Base-by-base conservation (phyloP, 371 early-diverging fungal genomes). In the Mortierella sp. region DNA sequence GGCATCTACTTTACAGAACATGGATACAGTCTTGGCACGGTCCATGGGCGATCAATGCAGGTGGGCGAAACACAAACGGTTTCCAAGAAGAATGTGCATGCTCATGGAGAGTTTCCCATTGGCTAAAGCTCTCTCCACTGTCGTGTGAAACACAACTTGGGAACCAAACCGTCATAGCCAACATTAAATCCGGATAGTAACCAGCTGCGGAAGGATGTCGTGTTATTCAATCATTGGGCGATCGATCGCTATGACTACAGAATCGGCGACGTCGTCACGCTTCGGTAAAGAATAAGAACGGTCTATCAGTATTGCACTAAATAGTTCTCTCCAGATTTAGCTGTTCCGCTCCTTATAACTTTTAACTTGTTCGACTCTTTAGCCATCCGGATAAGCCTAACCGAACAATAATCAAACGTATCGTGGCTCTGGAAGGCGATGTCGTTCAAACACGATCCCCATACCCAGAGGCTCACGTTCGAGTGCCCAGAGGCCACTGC, bases 181-280 rank as follows among this genome's bases (percentile, higher is more conserved):
- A 92, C 93, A 11, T 86, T 97, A 41, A 97, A 95, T 60, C 95
- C 97, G n/a, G 94, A 97, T 80, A 86, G 87, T 37, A 91, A 88
- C 73, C 63, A 75, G 64, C 76, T 93, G 51, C 64, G 70, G 59
- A 86, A 84, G 39, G 95, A 95, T 70, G 78, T 92, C 23, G 92
- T 96, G 3, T 70, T 95, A n/a, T 78, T 95, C 30, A 91, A 94
- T 75, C 87, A 86, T 51, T 86, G 84, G 84, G 72, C 84, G 15
- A 85, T 85, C 6, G 73, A 80, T 17, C 73, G 81, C 4, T 84
- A 80, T n/a, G 56, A 84, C 34, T 85, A 88, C 57, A 50, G 79
- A 39, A 84, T 88, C 57, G 96, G 96, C 21, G 93, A 95, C 82
- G 88, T 97, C 6, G 94, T 95, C n/a, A 86, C 92, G 17, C 78